Evolutionary conservation across 345 rosid genomes (phyloP).

Genomic region (Rhodamnia rubescens): DNA sequence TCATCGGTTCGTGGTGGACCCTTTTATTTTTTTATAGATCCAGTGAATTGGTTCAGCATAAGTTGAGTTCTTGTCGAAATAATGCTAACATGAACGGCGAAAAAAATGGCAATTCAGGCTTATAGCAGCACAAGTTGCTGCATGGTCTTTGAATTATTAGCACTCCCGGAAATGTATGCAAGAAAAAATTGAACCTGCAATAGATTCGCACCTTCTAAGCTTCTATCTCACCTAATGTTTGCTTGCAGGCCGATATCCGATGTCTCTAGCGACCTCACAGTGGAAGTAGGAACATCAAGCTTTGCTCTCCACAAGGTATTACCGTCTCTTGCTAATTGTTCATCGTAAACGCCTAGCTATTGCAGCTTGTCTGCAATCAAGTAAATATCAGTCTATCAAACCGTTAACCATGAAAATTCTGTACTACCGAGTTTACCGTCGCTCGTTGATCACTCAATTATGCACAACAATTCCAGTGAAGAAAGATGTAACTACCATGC

Average conservation of each 20-base stretch:
- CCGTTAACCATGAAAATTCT: background rate
- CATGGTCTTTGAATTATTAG: constrained; percentile 26
- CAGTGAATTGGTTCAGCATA: background rate
- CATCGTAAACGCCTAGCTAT: background rate
- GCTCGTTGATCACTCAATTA: background rate
- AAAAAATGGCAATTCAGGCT: constrained; percentile 18
- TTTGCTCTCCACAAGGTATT: constrained; percentile 89
- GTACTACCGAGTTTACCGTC: background rate
- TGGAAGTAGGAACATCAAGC: constrained; percentile 77
- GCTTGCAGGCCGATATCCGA: constrained; percentile 90
- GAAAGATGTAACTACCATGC: background rate
- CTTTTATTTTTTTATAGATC: background rate
- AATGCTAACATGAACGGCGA: constrained; percentile 6
- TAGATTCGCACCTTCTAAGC: background rate
- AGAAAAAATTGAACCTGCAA: background rate
- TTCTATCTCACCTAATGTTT: constrained; percentile 1
- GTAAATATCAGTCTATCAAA: background rate
- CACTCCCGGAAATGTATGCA: constrained; percentile 28
- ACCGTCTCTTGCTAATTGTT: too few species aligned
- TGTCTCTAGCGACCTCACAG: constrained; percentile 83
- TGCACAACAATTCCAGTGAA: background rate
- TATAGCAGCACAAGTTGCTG: constrained; percentile 18
- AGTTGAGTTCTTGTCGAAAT: background rate
- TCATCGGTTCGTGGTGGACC: background rate
- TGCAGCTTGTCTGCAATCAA: background rate